These are phyloP conservation scores for Syzygium syzygioides DNA, from an alignment of 441 rosid species.

Conservation along the genomic window DNA sequence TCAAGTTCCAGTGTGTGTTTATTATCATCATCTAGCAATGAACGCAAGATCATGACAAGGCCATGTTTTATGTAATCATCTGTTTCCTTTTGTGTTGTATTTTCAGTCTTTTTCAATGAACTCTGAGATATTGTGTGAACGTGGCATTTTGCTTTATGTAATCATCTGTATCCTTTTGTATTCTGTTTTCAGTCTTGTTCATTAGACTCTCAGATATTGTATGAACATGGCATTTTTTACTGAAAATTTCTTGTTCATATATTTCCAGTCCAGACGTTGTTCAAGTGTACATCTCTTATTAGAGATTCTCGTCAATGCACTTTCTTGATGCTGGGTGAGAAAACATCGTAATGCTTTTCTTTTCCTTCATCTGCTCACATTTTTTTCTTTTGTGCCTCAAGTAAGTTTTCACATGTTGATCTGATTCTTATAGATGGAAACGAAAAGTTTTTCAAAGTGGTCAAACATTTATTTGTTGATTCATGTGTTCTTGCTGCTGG, in stretches of 20 bases:
- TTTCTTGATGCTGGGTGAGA: background rate
- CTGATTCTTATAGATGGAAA: background rate
- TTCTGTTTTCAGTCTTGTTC: background rate
- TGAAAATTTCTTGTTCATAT: background rate
- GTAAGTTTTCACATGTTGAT: background rate
- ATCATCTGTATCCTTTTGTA: background rate
- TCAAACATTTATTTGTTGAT: background rate
- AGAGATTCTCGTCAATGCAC: background rate
- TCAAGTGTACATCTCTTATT: background rate
- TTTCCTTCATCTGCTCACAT: background rate
- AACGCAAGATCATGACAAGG: background rate
- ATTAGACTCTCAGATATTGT: background rate
- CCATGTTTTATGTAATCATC: background rate
- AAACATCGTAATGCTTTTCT: background rate
- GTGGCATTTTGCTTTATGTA: background rate
- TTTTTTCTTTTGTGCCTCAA: background rate
- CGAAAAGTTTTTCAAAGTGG: accelerated
- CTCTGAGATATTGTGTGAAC: background rate
- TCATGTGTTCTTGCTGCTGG: background rate
- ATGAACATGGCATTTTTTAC: background rate
- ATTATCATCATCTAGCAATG: background rate
- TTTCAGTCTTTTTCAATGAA: background rate
- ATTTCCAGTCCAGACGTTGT: too few relatives aligned
- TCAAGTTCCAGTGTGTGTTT: background rate
- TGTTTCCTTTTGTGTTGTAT: background rate